Base-by-base conservation (phyloP, 2,329 filamentous ascomycete species). In the Alternaria panax region DNA sequence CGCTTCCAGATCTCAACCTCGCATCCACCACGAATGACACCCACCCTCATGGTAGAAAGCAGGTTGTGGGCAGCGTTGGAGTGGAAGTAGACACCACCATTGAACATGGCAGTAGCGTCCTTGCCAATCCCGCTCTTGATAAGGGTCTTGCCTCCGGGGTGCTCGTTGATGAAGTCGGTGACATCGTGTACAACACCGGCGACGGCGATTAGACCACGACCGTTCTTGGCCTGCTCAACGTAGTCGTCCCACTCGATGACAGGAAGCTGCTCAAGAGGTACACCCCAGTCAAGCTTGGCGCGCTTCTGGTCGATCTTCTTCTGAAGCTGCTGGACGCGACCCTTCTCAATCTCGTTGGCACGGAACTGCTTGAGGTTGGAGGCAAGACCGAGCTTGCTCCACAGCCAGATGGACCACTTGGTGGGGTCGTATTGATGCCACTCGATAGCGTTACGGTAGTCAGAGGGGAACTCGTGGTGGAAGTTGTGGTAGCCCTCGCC, bases 231-330 rank as follows among this genome's bases (percentile, higher is more conserved):
- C 62, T 80, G 78, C 62, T 80, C 78, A 56, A 80, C 75, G 47
- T 79, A 80, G 65, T 80, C 78, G 51, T 80, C 78, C 78, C 78
- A 80, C 64, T 80, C 78, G 41, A 80, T 78, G 54, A 80, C 78
- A 27, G 78, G 78, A 20, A 80, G 76, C 68, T 79, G 75, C 48
- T 80, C 78, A 38, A 80, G 76, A 63, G 78, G 78, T 60, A 79
- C 67, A 69, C 78, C 78, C 78, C 78, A 80, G 69, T 80, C 78
- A 54, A 80, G 76, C 67, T 73, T 76, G 47, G 77, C 62, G 60
- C 78, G 78, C 72, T 79, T 79, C 72, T 80, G 78, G 70, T 80
- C 78, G 41, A 80, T 78, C 75, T 80, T 80, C 76, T 80, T 80
- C 72, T 80, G 78, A 42, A 78, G 72, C 60, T 80, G 78, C 64